Conservation (phyloP, 768 basidiomycete genomes). For the Suillus plorans region DNA sequence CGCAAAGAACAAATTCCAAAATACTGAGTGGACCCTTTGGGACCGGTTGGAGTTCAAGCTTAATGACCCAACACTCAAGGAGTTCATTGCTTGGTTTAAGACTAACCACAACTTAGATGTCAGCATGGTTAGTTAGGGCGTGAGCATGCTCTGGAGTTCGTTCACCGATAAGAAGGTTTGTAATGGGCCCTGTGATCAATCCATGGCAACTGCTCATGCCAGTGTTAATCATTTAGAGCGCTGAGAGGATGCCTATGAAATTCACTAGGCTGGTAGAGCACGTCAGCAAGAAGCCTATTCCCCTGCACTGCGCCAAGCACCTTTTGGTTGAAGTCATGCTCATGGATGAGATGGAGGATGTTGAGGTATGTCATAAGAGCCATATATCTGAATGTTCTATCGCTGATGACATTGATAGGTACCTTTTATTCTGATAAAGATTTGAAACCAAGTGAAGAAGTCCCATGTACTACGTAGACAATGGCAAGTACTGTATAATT, state of each 20-base stretch:
- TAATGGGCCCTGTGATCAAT: background rate
- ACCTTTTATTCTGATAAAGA: constrained; percentile 76
- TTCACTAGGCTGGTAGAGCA: constrained; percentile 90
- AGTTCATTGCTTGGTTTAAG: constrained; percentile 84
- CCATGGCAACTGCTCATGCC: background rate
- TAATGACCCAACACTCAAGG: constrained; percentile 82
- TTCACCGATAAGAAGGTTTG: constrained; percentile 91
- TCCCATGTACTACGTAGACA: constrained; percentile 5
- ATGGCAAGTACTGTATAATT: constrained; percentile 9
- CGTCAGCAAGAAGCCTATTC: constrained; percentile 93
- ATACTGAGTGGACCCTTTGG: constrained; percentile 96
- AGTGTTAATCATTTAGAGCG: constrained; percentile 51
- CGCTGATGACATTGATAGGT: constrained; percentile 44
- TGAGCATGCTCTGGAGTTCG: constrained; percentile 97
- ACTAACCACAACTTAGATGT: constrained; percentile 82
- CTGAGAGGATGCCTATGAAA: constrained; percentile 85
- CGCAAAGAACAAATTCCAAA: constrained; percentile 82
- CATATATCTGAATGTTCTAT: background rate
- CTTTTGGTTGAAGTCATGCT: constrained; percentile 95
- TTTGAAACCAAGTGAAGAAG: constrained; percentile 36
- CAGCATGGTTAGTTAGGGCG: constrained; percentile 95
- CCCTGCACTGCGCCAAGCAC: constrained; percentile 70
- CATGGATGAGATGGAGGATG: constrained; percentile 89
- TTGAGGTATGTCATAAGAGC: constrained; percentile 58
- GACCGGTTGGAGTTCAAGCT: constrained; percentile 88